Evolutionary conservation across 2,329 filamentous ascomycete genomes (phyloP), one percentile per base, ranked within the genome.

Genomic region (Chaetomiaceae sp.): DNA sequence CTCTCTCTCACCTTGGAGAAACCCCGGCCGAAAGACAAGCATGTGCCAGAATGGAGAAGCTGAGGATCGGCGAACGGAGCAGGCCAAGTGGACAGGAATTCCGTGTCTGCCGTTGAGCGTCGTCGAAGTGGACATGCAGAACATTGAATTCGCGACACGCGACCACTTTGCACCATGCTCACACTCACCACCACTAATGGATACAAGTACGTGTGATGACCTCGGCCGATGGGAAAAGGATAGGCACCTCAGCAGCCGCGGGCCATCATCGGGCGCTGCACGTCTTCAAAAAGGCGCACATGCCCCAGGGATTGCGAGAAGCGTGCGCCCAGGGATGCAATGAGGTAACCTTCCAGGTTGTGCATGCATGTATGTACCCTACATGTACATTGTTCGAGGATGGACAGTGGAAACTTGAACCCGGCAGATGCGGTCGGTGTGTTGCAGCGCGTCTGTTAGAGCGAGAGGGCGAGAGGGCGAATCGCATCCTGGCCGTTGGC

Each of bases 381-480:
- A 24, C 22, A 5, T 24, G 22, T n/a, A n/a, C n/a, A n/a, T n/a
- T n/a, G n/a, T n/a, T n/a, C n/a, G n/a, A n/a, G n/a, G n/a, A n/a
- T n/a, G n/a, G n/a, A n/a, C n/a, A n/a, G n/a, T n/a, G n/a, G n/a
- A n/a, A n/a, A n/a, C n/a, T n/a, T n/a, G 24, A 17, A 5, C 15
- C 15, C 48, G 48, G 48, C 44, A 44, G 32, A 47, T 45, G 45
- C 18, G 6, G 14, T 42, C 34, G 41, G 49, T 22, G 36, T 15
- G 39, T 10, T 17, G 42, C 10, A 17, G 30, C 43, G 42, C 36
- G 40, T 36, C 26, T 32, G 27, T 43, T 38, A 36, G 30, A 29
- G 45, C 51, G 45, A 48, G 48, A 44, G 15, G 35, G 51, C 51
- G 50, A 50, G 33, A 35, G 9, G 30, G 47, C 52, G 47, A 54